These are phyloP conservation scores for Stellera chamaejasme DNA, from an alignment of 345 rosid genomes.

Conservation along the genomic window DNA sequence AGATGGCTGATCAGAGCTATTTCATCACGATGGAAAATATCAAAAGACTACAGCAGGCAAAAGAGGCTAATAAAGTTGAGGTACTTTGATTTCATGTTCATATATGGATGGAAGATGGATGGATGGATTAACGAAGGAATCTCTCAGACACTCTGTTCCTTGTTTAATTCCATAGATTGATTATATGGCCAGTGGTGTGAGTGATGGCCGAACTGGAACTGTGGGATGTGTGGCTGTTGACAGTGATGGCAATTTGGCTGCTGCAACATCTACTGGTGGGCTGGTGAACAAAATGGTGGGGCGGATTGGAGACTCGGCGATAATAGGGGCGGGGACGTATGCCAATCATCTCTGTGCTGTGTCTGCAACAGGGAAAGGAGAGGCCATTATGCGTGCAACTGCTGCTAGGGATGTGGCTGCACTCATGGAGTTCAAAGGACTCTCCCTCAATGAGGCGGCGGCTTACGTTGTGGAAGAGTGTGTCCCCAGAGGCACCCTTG, in stretches of 20 bases:
- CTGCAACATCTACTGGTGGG: constrained; percentile 90
- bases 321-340: constrained; percentile 79
- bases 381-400: constrained; percentile 63
- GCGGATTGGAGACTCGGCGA: constrained; percentile 75
- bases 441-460: constrained; percentile 67
- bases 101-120: not conserved
- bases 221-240: constrained; percentile 96
- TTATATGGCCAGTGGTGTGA: constrained; percentile 37
- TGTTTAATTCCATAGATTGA: constrained; percentile 37
- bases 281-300: constrained; percentile 86
- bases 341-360: constrained; percentile 76
- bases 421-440: constrained; percentile 73
- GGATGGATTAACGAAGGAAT: not conserved
- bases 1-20: constrained; percentile 46
- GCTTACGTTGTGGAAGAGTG: constrained; percentile 43
- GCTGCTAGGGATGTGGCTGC: constrained; percentile 85
- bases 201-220: constrained; percentile 58
- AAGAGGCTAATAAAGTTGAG: constrained; percentile 63
- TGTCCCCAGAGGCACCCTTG: constrained; percentile 52
- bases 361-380: constrained; percentile 85
- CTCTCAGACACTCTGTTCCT: not conserved
- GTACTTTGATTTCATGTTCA: constrained; percentile 14
- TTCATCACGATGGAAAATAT: constrained; percentile 63
- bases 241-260: constrained; percentile 56
- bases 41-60: constrained; percentile 65